Base-by-base conservation (phyloP, 1,139 yeast species). In the Zygoascus sp. region DNA sequence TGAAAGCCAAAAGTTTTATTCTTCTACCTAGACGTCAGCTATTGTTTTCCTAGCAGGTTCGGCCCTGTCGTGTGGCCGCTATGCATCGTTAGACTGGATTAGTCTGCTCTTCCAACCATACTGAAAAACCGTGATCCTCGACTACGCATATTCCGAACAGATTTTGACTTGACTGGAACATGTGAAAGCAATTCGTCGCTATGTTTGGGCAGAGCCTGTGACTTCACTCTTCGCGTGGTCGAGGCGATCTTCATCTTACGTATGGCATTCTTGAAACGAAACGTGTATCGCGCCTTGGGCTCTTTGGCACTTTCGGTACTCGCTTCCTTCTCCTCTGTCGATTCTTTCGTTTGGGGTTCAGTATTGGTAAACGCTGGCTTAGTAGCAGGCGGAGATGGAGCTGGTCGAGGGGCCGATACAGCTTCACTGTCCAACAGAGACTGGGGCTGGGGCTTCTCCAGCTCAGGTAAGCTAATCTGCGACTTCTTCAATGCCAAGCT, bases 171-270 rank as follows among this genome's bases (percentile, higher is more conserved):
- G 5, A 7, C 34, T 13, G 39, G 39, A 20, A 21, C 16, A 19
- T 19, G 19, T 3, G 17, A 35, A 21, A 35, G 20, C 11, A 27
- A 35, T 5, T 35, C 39, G 5, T 20, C 11, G 27, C 39, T 35
- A 11, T n/a, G 15, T 21, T 10, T 30, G 7, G 11, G 16, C 8
- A 15, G 11, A 13, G 16, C 13, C 17, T 30, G 34, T 7, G 34
- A 30, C 13, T 30, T 30, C 8, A 30, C 16, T 13, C 34, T 11
- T 13, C 34, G 15, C 13, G 43, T 40, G 19, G n/a, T 30, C n/a
- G 43, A 19, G 23, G 30, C 27, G 4, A 17, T 28, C 20, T 32
- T 40, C 43, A 40, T 40, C n/a, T 21, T 40, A 4, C 36, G 36
- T 11, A 40, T 40, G 3, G 35, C 13, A 8, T 40, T 32, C 19